Evolutionary conservation across 2,329 filamentous ascomycete genomes (phyloP).

Genomic region (Hypoxylon sp.): DNA sequence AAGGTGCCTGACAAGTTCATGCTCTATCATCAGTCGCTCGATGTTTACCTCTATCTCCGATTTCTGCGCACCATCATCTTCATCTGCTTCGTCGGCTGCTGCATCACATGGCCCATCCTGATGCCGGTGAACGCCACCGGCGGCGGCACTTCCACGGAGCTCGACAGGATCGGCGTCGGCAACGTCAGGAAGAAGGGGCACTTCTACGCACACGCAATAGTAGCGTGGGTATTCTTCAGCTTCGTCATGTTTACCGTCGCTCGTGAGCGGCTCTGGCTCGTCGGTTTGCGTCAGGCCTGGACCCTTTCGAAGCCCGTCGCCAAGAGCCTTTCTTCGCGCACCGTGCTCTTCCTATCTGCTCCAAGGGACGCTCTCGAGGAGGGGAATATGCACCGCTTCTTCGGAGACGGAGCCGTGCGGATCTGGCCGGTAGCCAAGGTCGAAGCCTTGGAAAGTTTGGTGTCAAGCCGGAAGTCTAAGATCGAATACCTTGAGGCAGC

Average conservation of each 20-base stretch:
- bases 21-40: constrained; percentile 86
- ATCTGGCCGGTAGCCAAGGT: constrained; percentile 85
- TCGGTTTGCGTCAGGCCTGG: constrained; percentile 93
- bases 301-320: constrained; percentile 85
- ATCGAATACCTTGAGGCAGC: constrained; percentile 83
- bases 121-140: constrained; percentile 87
- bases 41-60: constrained; percentile 87
- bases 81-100: constrained; percentile 81
- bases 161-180: constrained; percentile 67
- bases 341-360: constrained; percentile 90
- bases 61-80: constrained; percentile 80
- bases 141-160: constrained; percentile 67
- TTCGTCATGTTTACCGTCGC: constrained; percentile 92
- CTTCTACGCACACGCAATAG: constrained; percentile 81
- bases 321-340: constrained; percentile 85
- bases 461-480: constrained; percentile 76
- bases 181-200: constrained; percentile 66
- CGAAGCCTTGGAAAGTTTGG: constrained; percentile 76
- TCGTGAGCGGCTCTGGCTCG: constrained; percentile 89
- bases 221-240: constrained; percentile 83
- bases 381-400: constrained; percentile 75
- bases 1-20: constrained; percentile 76
- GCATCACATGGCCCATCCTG: constrained; percentile 85
- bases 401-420: constrained; percentile 79
- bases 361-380: constrained; percentile 79